Conservation (phyloP, 2,329 filamentous ascomycete genomes). For the Penicillium frequentans region DNA sequence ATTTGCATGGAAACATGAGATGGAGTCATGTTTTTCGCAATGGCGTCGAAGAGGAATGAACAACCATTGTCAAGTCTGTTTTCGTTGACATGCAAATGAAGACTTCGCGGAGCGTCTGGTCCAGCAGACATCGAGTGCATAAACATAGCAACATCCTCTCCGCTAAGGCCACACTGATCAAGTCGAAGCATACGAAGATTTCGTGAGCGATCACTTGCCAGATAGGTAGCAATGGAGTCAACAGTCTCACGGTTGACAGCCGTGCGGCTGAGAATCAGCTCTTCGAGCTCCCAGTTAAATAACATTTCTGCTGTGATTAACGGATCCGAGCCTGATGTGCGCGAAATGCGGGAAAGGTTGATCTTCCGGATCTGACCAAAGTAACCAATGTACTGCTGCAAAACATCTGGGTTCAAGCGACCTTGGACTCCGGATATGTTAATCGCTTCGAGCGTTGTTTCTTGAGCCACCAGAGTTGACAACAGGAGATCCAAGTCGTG, state of each 20-base stretch:
- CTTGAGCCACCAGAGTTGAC: constrained; percentile 64
- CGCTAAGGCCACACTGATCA: constrained; percentile 66
- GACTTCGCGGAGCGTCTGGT: constrained; percentile 52
- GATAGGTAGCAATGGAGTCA: constrained; percentile 65
- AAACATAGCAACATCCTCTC: constrained; percentile 64
- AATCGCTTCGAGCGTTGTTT: constrained; percentile 65
- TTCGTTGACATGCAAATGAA: constrained; percentile 67
- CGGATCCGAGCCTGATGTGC: constrained; percentile 62
- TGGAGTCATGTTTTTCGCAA: constrained; percentile 57
- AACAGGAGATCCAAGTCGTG: constrained; percentile 58
- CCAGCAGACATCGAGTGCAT: constrained; percentile 62
- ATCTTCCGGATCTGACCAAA: constrained; percentile 67
- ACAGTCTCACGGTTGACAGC: constrained; percentile 63
- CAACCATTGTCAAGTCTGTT: constrained; percentile 52
- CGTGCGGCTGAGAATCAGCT: constrained; percentile 65
- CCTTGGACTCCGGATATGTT: constrained; percentile 68
- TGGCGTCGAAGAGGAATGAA: constrained; percentile 43
- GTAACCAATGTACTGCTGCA: constrained; percentile 65
- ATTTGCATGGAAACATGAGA: constrained; percentile 65
- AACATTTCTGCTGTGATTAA: constrained; percentile 67
- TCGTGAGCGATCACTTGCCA: constrained; percentile 60
- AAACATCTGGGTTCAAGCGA: constrained; percentile 62
- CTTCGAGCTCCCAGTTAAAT: constrained; percentile 66
- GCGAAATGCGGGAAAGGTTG: constrained; percentile 64
- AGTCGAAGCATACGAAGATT: constrained; percentile 62